Base-by-base conservation (phyloP, 768 basidiomycete genomes). In the Auricularia sp. region DNA sequence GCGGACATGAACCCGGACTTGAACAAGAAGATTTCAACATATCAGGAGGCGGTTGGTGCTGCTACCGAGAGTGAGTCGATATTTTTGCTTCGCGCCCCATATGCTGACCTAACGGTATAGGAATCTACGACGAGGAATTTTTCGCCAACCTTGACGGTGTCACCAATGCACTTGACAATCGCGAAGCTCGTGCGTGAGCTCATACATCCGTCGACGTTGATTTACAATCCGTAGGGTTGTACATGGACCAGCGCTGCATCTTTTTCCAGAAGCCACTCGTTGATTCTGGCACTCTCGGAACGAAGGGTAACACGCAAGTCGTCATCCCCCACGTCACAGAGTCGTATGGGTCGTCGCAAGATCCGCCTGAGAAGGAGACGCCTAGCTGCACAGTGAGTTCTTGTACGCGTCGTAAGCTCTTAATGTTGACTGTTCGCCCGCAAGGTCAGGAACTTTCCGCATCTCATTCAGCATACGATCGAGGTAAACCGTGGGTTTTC, bases 161-260 rank as follows among this genome's bases (percentile, higher is more conserved):
- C 0, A 99, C 97, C 11, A 99, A 99, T 74, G 97, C 97, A 35
- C 77, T 99, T 61, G 97, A 99, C 78, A 99, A 99, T 67, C 87
- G 98, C 60, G 85, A 90, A 79, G 94, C 97, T 68, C 92, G 95
- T 93, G 75, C 72, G 90, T 42, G 7, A 79, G 44, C 2, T 65
- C 58, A 36, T 14, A 35, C 36, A 39, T 18, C 34, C 54, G 18
- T 7, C 10, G 39, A 63, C 64, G 36, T 53, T 10, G 18, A 42
- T 33, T 61, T 11, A 67, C 53, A 61, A 62, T 56, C 18, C 59
- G 11, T 66, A 94, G 93, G 93, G 70, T 81, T 91, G 64, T 98
- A 99, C 77, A 98, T 99, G 96, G 97, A 99, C 72, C 89, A 93
- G 71, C 89, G 97, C 64, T 98, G 97, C 71, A 90, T 99, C 44